Evolutionary conservation across 1,284 basidiomycete genomes (phyloP).

Genomic region (Marasmius oreades): DNA sequence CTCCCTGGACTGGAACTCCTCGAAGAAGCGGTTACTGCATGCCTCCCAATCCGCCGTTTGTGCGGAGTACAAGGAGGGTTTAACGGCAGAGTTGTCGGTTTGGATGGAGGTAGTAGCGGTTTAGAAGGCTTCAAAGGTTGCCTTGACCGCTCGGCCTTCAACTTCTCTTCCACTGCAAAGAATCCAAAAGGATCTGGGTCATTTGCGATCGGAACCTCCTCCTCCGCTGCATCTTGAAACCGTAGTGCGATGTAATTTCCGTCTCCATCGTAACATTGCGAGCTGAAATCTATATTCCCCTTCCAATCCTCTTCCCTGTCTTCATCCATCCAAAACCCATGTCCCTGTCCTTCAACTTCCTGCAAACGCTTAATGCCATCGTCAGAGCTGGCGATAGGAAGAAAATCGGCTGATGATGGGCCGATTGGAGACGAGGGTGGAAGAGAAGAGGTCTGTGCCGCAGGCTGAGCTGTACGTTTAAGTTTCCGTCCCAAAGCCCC

Average conservation of each 20-base stretch:
- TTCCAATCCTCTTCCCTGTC: slow-evolving; percentile 1
- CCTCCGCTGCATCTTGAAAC: neutral
- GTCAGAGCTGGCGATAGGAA: slow-evolving; percentile 7
- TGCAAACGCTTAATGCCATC: neutral
- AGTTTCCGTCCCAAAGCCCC: slow-evolving; percentile 1
- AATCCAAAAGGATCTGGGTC: slow-evolving; percentile 43
- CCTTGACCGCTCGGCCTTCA: slow-evolving; percentile 31
- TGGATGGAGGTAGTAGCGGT: neutral
- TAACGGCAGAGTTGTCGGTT: slow-evolving; percentile 18
- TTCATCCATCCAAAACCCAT: neutral
- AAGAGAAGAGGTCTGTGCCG: slow-evolving; percentile 17
- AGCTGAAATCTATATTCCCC: slow-evolving; percentile 3
- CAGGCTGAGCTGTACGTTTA: neutral
- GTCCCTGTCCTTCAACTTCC: neutral
- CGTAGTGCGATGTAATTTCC: neutral
- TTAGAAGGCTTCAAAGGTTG: slow-evolving; percentile 2
- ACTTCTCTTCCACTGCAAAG: slow-evolving; percentile 37
- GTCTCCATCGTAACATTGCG: slow-evolving; percentile 1
- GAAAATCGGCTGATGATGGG: slow-evolving; percentile 14
- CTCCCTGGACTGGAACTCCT: slow-evolving; percentile 13
- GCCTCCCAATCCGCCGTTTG: slow-evolving; percentile 22
- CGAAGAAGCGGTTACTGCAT: neutral
- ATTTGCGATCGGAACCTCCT: neutral
- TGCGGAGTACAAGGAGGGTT: slow-evolving; percentile 31
- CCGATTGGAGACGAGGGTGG: slow-evolving; percentile 25